Conservation (phyloP, 2,329 filamentous ascomycete genomes). For the Microsporum ferrugineum region DNA sequence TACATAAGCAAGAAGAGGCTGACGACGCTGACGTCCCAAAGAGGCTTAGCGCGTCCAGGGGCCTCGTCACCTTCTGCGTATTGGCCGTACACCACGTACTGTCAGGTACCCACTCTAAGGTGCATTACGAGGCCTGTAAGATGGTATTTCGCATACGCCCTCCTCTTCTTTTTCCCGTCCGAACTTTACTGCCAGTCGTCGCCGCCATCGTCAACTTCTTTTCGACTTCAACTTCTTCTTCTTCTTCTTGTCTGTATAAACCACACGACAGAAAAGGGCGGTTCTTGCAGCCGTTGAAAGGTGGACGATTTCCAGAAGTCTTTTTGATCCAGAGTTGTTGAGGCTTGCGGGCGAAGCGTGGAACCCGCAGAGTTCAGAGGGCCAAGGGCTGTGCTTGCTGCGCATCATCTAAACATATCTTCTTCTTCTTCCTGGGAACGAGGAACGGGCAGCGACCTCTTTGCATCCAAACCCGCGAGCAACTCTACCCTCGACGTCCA, state of each 20-base stretch:
- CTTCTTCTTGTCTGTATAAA: neutral
- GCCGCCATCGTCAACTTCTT: conserved; percentile 8
- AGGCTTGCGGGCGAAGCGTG: neutral
- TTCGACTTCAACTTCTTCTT: conserved; percentile 7
- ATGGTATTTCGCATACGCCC: neutral
- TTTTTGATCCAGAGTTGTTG: neutral
- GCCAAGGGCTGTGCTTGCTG: conserved; percentile 5
- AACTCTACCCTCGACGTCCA: conserved; percentile 37
- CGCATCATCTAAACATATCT: conserved; percentile 18
- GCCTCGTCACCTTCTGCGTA: conserved; percentile 13
- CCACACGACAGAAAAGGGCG: neutral
- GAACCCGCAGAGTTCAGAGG: neutral
- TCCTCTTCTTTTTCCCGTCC: neutral
- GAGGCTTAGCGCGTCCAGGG: conserved; percentile 2
- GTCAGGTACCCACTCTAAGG: neutral
- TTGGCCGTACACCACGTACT: conserved; percentile 6
- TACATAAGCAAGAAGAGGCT: conserved; percentile 9
- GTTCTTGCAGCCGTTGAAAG: neutral
- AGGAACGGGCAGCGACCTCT: neutral
- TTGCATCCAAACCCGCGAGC: neutral
- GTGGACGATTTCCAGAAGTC: neutral
- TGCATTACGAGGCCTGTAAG: conserved; percentile 4
- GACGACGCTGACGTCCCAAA: conserved; percentile 11
- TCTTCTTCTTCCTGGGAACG: conserved; percentile 21
- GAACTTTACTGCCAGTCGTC: neutral